phyloP scores from a whole-genome alignment of 2,329 filamentous ascomycete genomes.

The Fusarium kyushuense region DNA sequence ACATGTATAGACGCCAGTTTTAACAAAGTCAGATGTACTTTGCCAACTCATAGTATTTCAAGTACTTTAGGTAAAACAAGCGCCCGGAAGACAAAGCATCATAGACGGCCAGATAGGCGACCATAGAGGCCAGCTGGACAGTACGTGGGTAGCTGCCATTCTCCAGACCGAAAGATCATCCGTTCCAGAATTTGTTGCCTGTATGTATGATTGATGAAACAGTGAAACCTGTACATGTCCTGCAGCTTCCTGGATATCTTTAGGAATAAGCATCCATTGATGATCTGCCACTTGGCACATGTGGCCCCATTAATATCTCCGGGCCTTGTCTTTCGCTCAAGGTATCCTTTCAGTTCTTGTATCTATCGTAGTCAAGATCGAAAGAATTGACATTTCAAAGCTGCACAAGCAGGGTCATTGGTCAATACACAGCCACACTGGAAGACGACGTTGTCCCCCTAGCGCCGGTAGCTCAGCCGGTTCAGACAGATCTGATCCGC shows the following conservation, averaged over 20 bases:
- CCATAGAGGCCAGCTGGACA: slow-evolving; percentile 13
- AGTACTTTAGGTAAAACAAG: slow-evolving; percentile 37
- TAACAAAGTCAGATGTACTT: slow-evolving; percentile 27
- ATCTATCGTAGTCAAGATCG: slow-evolving; percentile 18
- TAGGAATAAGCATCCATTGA: slow-evolving; percentile 32
- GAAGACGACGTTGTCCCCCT: slow-evolving; percentile 16
- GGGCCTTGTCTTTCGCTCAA: slow-evolving; percentile 20
- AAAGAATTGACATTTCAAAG: slow-evolving; percentile 26
- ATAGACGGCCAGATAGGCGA: slow-evolving; percentile 27
- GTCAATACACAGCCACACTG: slow-evolving; percentile 15
- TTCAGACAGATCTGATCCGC: slow-evolving; percentile 40
- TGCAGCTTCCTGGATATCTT: slow-evolving; percentile 6
- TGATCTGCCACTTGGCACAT: slow-evolving; percentile 43
- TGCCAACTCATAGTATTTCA: slow-evolving; percentile 11
- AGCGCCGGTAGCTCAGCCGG: slow-evolving; percentile 35
- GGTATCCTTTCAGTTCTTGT: slow-evolving; percentile 2
- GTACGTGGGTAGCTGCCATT: slow-evolving; percentile 15
- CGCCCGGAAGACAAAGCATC: slow-evolving; percentile 31
- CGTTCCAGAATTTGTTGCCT: not conserved
- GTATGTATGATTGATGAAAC: slow-evolving; percentile 16
- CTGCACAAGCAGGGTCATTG: slow-evolving; percentile 30
- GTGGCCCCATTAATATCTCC: slow-evolving; percentile 39
- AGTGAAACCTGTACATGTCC: not conserved
- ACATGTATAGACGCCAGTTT: slow-evolving; percentile 2
- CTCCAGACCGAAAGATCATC: slow-evolving; percentile 8